Percentiles rank a stretch among this genome's conserved stretches.
These are phyloP conservation scores for Podaxis sp. DNA, from an alignment of 768 basidiomycete species.

Conservation along the genomic window DNA sequence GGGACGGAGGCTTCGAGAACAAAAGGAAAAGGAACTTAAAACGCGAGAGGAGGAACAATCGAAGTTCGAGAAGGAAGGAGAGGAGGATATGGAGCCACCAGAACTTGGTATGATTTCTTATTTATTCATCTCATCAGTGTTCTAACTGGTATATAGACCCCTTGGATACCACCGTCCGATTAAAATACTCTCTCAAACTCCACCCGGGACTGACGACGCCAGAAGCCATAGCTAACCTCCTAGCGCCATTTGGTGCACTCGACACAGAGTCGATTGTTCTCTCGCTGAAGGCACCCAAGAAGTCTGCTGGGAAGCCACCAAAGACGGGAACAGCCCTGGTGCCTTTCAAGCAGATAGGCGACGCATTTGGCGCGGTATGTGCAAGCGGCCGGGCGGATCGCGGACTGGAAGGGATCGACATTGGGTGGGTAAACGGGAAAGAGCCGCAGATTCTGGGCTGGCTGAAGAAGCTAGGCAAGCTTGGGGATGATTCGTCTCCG, in stretches of 20 bases:
- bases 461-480: conserved; percentile 70
- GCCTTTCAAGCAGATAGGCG: conserved; percentile 72
- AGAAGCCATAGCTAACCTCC: conserved; percentile 44
- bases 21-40: conserved; percentile 54
- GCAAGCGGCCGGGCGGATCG: conserved; percentile 49
- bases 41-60: conserved; percentile 39
- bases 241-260: conserved; percentile 59
- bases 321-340: conserved; percentile 72
- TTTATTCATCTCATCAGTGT: neutral
- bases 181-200: conserved; percentile 63
- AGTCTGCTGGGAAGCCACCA: conserved; percentile 46
- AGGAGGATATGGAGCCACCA: conserved; percentile 53
- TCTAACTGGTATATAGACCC: conserved; percentile 36
- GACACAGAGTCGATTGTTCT: conserved; percentile 68
- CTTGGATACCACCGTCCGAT: conserved; percentile 71
- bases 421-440: conserved; percentile 70
- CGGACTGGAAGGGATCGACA: conserved; percentile 61
- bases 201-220: conserved; percentile 57
- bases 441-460: conserved; percentile 74
- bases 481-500: conserved; percentile 20
- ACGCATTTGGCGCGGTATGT: conserved; percentile 75
- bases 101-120: conserved; percentile 42
- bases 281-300: conserved; percentile 58
- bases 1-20: conserved; percentile 65
- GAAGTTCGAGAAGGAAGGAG: conserved; percentile 25